phyloP scores from a whole-genome alignment of 352 stramenopile species.

The Pythium aquatile region DNA sequence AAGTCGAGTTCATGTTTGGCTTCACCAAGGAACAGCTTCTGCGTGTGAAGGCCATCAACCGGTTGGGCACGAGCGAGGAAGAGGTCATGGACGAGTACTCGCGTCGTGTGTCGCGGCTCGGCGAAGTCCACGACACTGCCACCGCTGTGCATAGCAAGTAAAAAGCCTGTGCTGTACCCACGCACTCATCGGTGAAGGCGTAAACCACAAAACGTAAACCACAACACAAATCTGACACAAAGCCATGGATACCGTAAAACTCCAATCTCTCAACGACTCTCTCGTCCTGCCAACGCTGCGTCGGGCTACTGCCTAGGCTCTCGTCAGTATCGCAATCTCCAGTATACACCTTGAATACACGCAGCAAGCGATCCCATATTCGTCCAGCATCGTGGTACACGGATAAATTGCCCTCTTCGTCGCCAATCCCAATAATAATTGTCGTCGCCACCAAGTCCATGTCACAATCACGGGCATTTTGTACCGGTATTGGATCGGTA shows the following conservation, averaged over 20 bases:
- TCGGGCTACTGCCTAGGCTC: too few relatives aligned
- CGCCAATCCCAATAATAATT: not conserved
- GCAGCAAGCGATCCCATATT: too few relatives aligned
- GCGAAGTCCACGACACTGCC: conserved; percentile 21
- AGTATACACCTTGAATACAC: too few relatives aligned
- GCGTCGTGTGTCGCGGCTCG: conserved; percentile 32
- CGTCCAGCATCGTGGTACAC: too few relatives aligned
- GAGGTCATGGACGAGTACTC: conserved; percentile 42
- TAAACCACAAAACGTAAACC: not conserved
- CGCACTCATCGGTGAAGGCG: too few relatives aligned
- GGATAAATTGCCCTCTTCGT: not conserved
- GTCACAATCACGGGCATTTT: not conserved
- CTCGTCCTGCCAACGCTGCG: too few relatives aligned
- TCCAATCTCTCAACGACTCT: too few relatives aligned
- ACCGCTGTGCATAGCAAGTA: conserved; percentile 5
- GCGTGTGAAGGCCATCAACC: conserved; percentile 40
- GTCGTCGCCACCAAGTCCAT: not conserved
- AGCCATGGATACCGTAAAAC: too few relatives aligned
- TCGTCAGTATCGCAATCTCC: too few relatives aligned
- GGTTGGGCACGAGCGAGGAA: conserved; percentile 35
- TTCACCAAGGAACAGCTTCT: conserved; percentile 38
- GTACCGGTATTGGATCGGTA: not conserved
- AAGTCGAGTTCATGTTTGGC: conserved; percentile 38
- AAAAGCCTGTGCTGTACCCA: not conserved
- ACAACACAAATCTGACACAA: not conserved